Base-by-base conservation (phyloP, 148 eudicot species). In the Gaultheria prostrata region DNA sequence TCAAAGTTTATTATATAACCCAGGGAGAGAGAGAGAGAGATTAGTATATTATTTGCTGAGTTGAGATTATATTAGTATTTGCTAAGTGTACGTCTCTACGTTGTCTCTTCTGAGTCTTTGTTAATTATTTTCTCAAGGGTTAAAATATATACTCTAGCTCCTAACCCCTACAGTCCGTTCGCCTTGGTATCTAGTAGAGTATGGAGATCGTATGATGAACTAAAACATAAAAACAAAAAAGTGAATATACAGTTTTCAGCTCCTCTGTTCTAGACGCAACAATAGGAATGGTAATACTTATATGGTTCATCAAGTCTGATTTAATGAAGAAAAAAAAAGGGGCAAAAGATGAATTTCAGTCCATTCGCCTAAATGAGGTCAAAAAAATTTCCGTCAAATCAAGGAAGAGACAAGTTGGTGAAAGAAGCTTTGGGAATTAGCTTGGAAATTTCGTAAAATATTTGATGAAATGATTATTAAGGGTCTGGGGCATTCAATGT, bases 381-480 rank as follows among this genome's bases (percentile, higher is more conserved):
- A 21, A 57, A 57, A 57, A 57, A 57, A 20, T 21, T 0, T 57
- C 65, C 65, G 0, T 14, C 6, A n/a, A 9, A 26, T 24, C 3
- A 9, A 63, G 32, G 70, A 24, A 63, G 70, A 63, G 70, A 63
- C 70, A 63, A 63, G 4, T 24, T 63, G 15, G 70, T 63, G 32
- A 63, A 63, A 26, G 71, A 28, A 65, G 71, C 71, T 65, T 65
- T 65, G 33, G 33, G 67, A 59, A 59, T 59, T 59, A 59, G 67
- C 28, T 59, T 59, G 26, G 53, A 21, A 28, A 65, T 65, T 26
- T 65, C 17, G 35, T 53, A 53, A 12, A 12, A 15, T 53, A 53
- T 53, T 14, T 50, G 53, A 50, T 8, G 14, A 50, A 13, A 50
- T 50, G 53, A 10, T 11, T 50, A 8, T 39, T 9, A 50, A 50